A percentile compares a stretch with the other conserved stretches of the same genome.
Conservation (phyloP, 2,329 filamentous ascomycete genomes). For the Leptographium flavum region DNA sequence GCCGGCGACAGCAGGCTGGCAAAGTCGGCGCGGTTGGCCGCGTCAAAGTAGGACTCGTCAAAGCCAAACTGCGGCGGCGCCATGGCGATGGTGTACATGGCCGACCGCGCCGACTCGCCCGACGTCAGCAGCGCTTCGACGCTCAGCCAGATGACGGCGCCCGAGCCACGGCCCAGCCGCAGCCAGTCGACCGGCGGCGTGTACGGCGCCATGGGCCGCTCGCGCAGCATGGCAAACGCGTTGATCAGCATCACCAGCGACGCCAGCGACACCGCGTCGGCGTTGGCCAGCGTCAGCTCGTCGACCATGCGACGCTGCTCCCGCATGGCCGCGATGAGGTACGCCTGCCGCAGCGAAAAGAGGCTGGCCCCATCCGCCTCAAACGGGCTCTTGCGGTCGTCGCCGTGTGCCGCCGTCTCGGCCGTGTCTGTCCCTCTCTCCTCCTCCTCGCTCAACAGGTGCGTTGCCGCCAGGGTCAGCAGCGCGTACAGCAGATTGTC, state of each 20-base stretch:
- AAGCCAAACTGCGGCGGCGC: slow-evolving; percentile 12
- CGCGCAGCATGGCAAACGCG: slow-evolving; percentile 15
- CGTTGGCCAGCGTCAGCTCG: slow-evolving; percentile 11
- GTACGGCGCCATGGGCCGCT: slow-evolving; percentile 14
- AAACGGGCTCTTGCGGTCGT: neutral
- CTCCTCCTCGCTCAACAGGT: slow-evolving; percentile 9
- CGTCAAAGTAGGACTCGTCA: slow-evolving; percentile 15
- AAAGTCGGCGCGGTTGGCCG: slow-evolving; percentile 10
- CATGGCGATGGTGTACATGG: slow-evolving; percentile 9
- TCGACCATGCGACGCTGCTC: slow-evolving; percentile 15
- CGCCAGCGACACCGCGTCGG: slow-evolving; percentile 14
- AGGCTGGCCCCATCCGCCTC: slow-evolving; percentile 4
- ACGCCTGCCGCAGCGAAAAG: slow-evolving; percentile 14
- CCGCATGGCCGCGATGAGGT: slow-evolving; percentile 14
- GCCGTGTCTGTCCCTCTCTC: neutral
- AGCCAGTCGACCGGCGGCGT: slow-evolving; percentile 14
- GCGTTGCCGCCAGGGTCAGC: slow-evolving; percentile 13
- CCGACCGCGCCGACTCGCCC: slow-evolving; percentile 7
- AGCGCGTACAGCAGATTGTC: slow-evolving; percentile 14
- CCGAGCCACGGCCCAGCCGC: slow-evolving; percentile 12
- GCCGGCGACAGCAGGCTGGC: slow-evolving; percentile 10
- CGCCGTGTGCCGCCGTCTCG: too few relatives aligned
- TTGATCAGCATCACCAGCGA: slow-evolving; percentile 14
- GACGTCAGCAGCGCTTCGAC: slow-evolving; percentile 10
- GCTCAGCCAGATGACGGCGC: slow-evolving; percentile 15